Percentiles rank a stretch among this genome's conserved stretches.
Conservation (phyloP, 2,329 filamentous ascomycete genomes). For the Aureobasidium sp. region DNA sequence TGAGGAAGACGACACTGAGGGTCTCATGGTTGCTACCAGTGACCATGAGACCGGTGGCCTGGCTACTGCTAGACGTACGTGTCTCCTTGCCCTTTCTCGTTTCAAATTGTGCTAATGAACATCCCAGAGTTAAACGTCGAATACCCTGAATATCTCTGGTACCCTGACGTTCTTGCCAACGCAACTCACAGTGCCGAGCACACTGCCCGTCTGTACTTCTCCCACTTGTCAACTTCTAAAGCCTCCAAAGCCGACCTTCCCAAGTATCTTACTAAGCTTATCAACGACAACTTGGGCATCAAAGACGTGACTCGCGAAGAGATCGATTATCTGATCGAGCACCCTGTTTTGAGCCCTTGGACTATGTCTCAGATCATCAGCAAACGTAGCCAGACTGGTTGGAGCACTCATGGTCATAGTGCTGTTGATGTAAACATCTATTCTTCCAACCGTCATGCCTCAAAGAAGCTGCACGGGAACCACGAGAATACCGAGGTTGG, state of each 20-base stretch:
- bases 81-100: background rate
- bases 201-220: slow-evolving; percentile 53
- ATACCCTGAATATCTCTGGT: slow-evolving; percentile 70
- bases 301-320: slow-evolving; percentile 63
- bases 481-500: slow-evolving; percentile 94
- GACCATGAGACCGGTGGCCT: slow-evolving; percentile 96
- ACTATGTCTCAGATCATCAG: slow-evolving; percentile 79
- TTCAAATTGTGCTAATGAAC: background rate
- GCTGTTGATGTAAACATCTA: slow-evolving; percentile 97
- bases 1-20: slow-evolving; percentile 61
- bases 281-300: slow-evolving; percentile 68
- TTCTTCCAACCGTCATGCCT: slow-evolving; percentile 58
- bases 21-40: slow-evolving; percentile 78
- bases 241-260: slow-evolving; percentile 25
- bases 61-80: slow-evolving; percentile 65
- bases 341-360: slow-evolving; percentile 48
- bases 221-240: slow-evolving; percentile 43
- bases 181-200: slow-evolving; percentile 67
- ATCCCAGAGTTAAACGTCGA: slow-evolving; percentile 45
- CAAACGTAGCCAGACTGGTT: slow-evolving; percentile 79
- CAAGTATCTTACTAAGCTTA: slow-evolving; percentile 60
- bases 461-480: slow-evolving; percentile 65
- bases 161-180: slow-evolving; percentile 71
- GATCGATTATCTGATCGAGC: slow-evolving; percentile 54
- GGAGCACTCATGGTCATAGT: slow-evolving; percentile 82